Percentiles rank a stretch among this genome's conserved stretches.
Evolutionary conservation across 129 eudicot species (phyloP).

Genomic region (Apium graveolens): DNA sequence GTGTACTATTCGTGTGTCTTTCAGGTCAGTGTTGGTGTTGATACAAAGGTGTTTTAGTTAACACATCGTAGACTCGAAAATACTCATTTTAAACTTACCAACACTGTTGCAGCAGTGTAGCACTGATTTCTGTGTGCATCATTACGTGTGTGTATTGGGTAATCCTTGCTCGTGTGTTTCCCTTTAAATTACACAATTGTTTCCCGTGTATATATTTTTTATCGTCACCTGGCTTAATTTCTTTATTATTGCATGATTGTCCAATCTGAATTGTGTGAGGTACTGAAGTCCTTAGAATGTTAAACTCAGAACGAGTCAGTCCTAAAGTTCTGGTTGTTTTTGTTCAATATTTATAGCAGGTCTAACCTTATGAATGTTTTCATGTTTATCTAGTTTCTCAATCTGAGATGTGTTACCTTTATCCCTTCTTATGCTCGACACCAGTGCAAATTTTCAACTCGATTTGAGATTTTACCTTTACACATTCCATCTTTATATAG

Average conservation of each 20-base stretch:
- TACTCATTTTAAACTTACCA: neutral
- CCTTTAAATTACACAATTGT: neutral
- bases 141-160: neutral
- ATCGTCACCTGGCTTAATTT: neutral
- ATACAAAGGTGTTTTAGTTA: neutral
- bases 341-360: neutral
- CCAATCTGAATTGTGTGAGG: neutral
- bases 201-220: neutral
- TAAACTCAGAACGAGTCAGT: neutral
- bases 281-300: neutral
- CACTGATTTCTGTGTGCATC: neutral
- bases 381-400: neutral
- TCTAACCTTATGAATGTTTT: neutral
- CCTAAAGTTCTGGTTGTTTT: no score
- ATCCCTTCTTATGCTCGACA: neutral
- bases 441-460: neutral
- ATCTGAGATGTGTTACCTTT: neutral
- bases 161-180: neutral
- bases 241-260: neutral
- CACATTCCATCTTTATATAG: neutral
- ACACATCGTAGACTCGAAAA: neutral
- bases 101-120: neutral
- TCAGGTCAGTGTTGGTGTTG: neutral
- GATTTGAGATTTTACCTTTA: neutral
- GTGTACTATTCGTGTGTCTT: slow-evolving; percentile 7